Conservation (phyloP, 2,329 filamentous ascomycete species). For the Zymoseptoria ardabiliae region DNA sequence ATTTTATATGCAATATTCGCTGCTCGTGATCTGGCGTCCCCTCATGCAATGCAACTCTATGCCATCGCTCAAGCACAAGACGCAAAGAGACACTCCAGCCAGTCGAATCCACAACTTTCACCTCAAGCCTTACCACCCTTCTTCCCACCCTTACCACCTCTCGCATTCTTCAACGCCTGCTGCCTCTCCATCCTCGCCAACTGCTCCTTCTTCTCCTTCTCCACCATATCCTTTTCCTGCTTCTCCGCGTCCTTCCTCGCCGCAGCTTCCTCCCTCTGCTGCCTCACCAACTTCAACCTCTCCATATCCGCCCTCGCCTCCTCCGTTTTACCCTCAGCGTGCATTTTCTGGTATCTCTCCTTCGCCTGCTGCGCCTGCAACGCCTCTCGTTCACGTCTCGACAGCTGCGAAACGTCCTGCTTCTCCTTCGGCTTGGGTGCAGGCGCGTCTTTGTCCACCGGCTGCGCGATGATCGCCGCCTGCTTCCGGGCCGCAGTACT, state of each 20-base stretch:
- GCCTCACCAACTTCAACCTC: conserved; percentile 69
- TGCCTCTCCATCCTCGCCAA: conserved; percentile 42
- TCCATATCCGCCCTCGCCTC: conserved; percentile 86
- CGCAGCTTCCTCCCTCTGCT: conserved; percentile 78
- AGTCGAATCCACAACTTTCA: not conserved
- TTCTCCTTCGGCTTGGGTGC: conserved; percentile 50
- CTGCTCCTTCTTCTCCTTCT: conserved; percentile 50
- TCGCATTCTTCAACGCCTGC: conserved; percentile 33
- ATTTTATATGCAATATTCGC: not conserved
- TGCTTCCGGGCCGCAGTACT: conserved; percentile 60
- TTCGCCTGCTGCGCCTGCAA: conserved; percentile 80
- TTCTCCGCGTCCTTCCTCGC: conserved; percentile 67
- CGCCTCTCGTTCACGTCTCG: conserved; percentile 66
- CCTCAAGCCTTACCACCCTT: conserved; percentile 36
- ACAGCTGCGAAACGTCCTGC: conserved; percentile 49
- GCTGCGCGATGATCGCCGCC: conserved; percentile 51
- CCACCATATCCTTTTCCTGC: conserved; percentile 44
- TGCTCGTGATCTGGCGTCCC: not conserved
- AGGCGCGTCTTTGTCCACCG: conserved; percentile 27
- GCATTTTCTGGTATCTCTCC: conserved; percentile 84
- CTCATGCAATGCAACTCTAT: not conserved
- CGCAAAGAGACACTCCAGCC: not conserved
- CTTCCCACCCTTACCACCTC: conserved; percentile 36
- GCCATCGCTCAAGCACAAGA: not conserved
- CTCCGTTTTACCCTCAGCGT: conserved; percentile 93